These are phyloP conservation scores for Blumeria graminis DNA, from an alignment of 2,329 filamentous ascomycete genomes.

Conservation along the genomic window DNA sequence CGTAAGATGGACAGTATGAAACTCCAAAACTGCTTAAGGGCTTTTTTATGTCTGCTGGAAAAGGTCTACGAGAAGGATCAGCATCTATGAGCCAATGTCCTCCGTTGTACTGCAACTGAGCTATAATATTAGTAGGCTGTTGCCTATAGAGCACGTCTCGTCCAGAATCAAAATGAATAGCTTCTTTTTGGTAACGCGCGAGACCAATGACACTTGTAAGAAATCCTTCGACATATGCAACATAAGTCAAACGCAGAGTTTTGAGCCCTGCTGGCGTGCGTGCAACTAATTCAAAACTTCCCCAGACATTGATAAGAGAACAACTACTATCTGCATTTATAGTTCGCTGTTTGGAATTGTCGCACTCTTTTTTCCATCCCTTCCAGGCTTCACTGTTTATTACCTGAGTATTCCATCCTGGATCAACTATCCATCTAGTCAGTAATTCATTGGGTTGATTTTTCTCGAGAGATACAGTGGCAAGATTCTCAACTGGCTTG, in stretches of 20 bases:
- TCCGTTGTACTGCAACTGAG: background rate
- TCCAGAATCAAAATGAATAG: too few relatives aligned
- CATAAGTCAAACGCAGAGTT: background rate
- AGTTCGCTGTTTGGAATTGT: background rate
- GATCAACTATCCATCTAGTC: conserved; percentile 1
- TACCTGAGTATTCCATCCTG: background rate
- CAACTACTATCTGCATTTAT: background rate
- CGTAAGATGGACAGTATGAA: background rate
- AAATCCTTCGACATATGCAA: conserved; percentile 1
- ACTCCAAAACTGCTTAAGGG: background rate
- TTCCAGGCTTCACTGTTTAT: background rate
- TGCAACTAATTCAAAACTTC: background rate
- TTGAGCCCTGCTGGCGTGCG: background rate
- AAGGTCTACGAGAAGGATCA: background rate
- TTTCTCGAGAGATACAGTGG: too few relatives aligned
- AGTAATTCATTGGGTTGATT: too few relatives aligned
- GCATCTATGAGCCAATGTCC: background rate
- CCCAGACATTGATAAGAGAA: background rate
- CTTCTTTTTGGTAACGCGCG: background rate
- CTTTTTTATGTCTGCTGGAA: too few relatives aligned
- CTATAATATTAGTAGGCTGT: background rate
- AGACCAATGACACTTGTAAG: conserved; percentile 1
- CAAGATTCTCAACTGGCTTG: too few relatives aligned
- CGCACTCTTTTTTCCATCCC: background rate
- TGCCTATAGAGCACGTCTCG: background rate